Evolutionary conservation across 2,329 filamentous ascomycete genomes (phyloP), one percentile per base, ranked within the genome.

Genomic region (Juglanconis sp.): DNA sequence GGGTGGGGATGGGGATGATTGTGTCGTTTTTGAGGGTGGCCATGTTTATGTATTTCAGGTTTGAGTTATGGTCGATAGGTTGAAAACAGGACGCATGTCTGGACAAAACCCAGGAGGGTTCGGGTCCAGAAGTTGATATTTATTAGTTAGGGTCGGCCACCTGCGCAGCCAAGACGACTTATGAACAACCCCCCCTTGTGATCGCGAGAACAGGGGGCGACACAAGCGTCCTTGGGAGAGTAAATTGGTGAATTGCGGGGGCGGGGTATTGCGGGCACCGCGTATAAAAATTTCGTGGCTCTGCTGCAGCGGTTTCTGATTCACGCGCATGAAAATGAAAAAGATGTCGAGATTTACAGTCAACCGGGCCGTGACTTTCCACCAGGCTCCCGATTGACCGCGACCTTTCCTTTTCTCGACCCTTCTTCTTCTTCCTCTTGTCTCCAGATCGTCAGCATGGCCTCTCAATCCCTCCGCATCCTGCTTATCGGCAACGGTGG

Each of bases 401-500:
- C 40, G 34, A 24, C 6, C 51, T 54, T 4, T 13, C 35, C 35
- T 56, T 24, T 42, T 54, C 15, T 24, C 42, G 17, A 24, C 48
- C 50, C 42, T 32, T 51, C 53, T 11, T n/a, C 13, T 11, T 17
- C 8, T n/a, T 30, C 15, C n/a, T 15, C 24, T 48, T 17, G 31
- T 38, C 48, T 32, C 9, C 40, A 31, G 36, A 57, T 53, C 46
- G 32, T 57, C 32, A 51, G 15, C 15, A 64, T 64, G 62, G 56
- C 53, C 35, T 56, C 59, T 30, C 60, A 55, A 51, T 66, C 74
- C 36, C 81, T 92, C 65, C 84, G 87, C 67, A 82, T 97, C 67
- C 87, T 98, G 65, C 87, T 98, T 65, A 87, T 98, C 66, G 94
- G 95, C 70, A 96, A 94, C 72, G 95, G 95, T 67, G 95, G 94